phyloP scores from a whole-genome alignment of 306 rosid genomes.

The Dryas drummondii region DNA sequence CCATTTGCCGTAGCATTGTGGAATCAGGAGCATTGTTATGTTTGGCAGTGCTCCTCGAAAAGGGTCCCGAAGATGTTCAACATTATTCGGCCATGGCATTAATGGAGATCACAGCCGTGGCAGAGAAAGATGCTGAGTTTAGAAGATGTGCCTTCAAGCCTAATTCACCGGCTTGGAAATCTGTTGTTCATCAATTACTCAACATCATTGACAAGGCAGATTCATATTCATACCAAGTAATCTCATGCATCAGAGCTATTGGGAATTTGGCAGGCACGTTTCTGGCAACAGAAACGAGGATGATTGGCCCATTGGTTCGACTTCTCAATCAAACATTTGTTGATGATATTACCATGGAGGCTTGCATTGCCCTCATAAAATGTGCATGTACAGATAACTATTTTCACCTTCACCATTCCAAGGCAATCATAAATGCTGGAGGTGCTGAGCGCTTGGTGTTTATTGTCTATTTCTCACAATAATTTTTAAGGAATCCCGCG shows the following conservation, averaged over 20 bases:
- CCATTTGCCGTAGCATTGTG: conserved; percentile 70
- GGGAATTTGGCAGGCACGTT: conserved; percentile 78
- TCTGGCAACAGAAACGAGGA: conserved; percentile 62
- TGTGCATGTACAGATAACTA: conserved; percentile 59
- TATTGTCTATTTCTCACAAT: too few species aligned
- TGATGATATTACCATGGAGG: conserved; percentile 34
- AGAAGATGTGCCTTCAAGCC: conserved; percentile 75
- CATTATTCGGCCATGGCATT: conserved; percentile 71
- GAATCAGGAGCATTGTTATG: conserved; percentile 77
- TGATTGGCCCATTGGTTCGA: conserved; percentile 61
- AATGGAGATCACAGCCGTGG: conserved; percentile 71
- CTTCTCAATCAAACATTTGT: conserved; percentile 44
- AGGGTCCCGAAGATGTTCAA: conserved; percentile 55
- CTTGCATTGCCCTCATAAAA: conserved; percentile 60
- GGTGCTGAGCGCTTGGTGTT: conserved; percentile 42
- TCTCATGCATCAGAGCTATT: conserved; percentile 61
- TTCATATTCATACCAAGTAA: conserved; percentile 37
- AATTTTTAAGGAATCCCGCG: conserved; percentile 19
- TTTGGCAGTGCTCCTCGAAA: conserved; percentile 73
- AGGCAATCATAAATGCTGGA: conserved; percentile 67
- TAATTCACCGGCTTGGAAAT: conserved; percentile 74
- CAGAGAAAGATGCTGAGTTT: conserved; percentile 71
- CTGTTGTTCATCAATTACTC: conserved; percentile 66
- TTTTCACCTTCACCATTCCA: conserved; percentile 63
- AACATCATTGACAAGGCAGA: conserved; percentile 57